phyloP scores from a whole-genome alignment of 108 stramenopile genomes.

The Fistulifera pelliculosa region DNA sequence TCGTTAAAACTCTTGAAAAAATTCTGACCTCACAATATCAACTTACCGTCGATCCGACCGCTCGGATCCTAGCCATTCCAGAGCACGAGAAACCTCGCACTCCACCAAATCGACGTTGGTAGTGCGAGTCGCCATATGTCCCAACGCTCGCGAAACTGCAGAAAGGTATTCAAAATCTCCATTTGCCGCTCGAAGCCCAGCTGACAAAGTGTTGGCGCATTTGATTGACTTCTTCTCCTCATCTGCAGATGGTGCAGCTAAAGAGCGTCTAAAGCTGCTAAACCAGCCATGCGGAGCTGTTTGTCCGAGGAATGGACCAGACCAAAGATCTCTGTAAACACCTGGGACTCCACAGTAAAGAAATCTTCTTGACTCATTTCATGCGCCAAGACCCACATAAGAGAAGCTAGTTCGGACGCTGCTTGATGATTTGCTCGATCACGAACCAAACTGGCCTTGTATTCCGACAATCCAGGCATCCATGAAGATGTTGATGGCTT shows the following conservation, averaged over 20 bases:
- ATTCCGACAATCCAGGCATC: constrained; percentile 21
- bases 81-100: constrained; percentile 79
- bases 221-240: constrained; percentile 87
- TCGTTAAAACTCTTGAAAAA: too few species aligned
- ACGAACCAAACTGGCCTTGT: constrained; percentile 34
- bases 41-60: constrained; percentile 62
- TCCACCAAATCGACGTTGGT: constrained; percentile 88
- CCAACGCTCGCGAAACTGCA: constrained; percentile 80
- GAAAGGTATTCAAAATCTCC: constrained; percentile 78
- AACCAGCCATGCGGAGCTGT: constrained; percentile 64
- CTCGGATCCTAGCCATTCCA: constrained; percentile 88
- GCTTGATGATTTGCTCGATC: constrained; percentile 58
- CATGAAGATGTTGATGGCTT: not conserved
- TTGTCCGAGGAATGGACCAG: constrained; percentile 54
- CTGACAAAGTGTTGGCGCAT: constrained; percentile 82
- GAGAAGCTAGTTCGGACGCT: constrained; percentile 64
- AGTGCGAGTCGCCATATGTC: constrained; percentile 77
- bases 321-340: constrained; percentile 64
- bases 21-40: not conserved
- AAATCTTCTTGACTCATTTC: constrained; percentile 84
- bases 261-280: constrained; percentile 72
- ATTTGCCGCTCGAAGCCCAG: constrained; percentile 48
- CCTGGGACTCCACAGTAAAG: constrained; percentile 64
- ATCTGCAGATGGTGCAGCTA: constrained; percentile 74
- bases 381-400: constrained; percentile 58